phyloP scores from a whole-genome alignment of 441 rosid species.

The Euphorbia schlechtendalii region DNA sequence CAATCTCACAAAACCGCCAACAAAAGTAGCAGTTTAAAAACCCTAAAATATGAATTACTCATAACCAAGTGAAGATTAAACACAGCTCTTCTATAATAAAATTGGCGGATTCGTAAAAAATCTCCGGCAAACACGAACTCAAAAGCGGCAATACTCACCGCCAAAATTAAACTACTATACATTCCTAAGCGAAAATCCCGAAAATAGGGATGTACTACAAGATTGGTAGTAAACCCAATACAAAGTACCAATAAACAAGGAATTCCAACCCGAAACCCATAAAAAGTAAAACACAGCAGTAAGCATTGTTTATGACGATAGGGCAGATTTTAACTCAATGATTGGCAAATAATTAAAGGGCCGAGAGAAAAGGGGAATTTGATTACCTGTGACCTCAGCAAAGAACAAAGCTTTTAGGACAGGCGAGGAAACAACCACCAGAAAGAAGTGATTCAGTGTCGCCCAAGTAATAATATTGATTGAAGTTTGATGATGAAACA shows the following conservation, averaged over 20 bases:
- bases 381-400: constrained; percentile 33
- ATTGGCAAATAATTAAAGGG: constrained; percentile 9
- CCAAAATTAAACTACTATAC: neutral
- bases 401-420: constrained; percentile 1
- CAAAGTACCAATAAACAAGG: constrained; percentile 8
- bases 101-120: neutral
- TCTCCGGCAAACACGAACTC: constrained; percentile 8
- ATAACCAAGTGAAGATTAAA: neutral
- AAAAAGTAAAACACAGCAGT: neutral
- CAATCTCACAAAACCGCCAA: too few relatives aligned
- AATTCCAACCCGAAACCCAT: neutral
- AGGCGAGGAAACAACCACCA: neutral
- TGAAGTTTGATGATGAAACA: neutral
- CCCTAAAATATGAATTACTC: neutral
- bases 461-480: constrained; percentile 2
- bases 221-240: too few relatives aligned
- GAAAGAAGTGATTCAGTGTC: neutral
- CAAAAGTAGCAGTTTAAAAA: too few relatives aligned
- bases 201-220: constrained; percentile 6
- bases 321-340: constrained; percentile 1
- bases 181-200: constrained; percentile 1
- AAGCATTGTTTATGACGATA: neutral
- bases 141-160: neutral
- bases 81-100: neutral
- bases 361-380: constrained; percentile 19